phyloP scores from a whole-genome alignment of 2,329 filamentous ascomycete genomes.

The Colletotrichum truncatum region DNA sequence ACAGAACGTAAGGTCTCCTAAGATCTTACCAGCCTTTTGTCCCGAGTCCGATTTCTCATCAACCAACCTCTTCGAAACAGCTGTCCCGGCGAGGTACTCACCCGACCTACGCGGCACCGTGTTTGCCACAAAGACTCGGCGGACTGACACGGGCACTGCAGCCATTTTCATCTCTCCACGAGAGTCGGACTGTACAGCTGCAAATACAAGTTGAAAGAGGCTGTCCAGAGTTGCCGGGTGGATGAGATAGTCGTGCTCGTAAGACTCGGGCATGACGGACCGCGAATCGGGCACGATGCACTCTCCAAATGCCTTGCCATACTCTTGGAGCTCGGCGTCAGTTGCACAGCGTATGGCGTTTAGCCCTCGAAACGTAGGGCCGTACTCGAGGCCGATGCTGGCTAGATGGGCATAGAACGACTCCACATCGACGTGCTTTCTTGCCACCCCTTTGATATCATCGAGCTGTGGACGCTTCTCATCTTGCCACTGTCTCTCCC shows the following conservation, averaged over 20 bases:
- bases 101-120: constrained; percentile 15
- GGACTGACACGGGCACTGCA: constrained; percentile 38
- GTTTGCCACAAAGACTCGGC: constrained; percentile 37
- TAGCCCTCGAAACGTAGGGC: constrained; percentile 17
- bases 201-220: constrained; percentile 37
- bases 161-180: constrained; percentile 40
- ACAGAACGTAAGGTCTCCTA: no score
- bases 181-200: constrained; percentile 39
- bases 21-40: constrained; percentile 23
- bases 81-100: no score
- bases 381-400: constrained; percentile 28
- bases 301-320: constrained; percentile 32
- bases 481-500: not conserved
- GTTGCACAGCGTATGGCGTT: constrained; percentile 35
- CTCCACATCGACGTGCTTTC: not conserved
- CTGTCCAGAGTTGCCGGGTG: constrained; percentile 20
- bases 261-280: constrained; percentile 7
- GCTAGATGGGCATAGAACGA: constrained; percentile 38
- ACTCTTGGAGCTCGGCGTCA: constrained; percentile 8
- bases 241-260: constrained; percentile 12
- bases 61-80: no score
- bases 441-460: not conserved
- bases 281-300: not conserved
- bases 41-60: no score
- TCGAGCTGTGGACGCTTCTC: not conserved